Percentiles rank a stretch among this genome's conserved stretches.
These are phyloP conservation scores for Coniosporium tulheliwenetii DNA, from an alignment of 2,329 filamentous ascomycete species.

Conservation along the genomic window DNA sequence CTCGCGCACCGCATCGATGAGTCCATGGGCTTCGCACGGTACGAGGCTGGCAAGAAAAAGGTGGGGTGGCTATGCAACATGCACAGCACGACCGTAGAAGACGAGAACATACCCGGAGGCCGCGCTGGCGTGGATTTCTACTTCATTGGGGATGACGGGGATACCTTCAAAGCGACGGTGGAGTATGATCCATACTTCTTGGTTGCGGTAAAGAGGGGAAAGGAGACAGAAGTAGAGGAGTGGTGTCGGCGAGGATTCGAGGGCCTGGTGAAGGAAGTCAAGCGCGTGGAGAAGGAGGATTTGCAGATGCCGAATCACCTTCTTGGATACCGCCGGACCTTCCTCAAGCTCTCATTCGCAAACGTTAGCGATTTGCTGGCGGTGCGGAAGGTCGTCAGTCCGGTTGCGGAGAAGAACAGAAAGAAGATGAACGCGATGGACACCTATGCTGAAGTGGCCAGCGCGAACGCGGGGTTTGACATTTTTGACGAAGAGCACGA, in stretches of 20 bases:
- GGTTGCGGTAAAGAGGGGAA: slow-evolving; percentile 73
- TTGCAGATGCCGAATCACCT: slow-evolving; percentile 83
- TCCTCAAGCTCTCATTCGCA: slow-evolving; percentile 71
- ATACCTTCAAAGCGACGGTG: slow-evolving; percentile 88
- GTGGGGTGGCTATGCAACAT: slow-evolving; percentile 93
- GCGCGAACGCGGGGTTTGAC: slow-evolving; percentile 71
- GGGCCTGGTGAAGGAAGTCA: slow-evolving; percentile 65
- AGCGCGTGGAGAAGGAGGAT: slow-evolving; percentile 79
- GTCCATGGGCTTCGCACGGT: slow-evolving; percentile 81
- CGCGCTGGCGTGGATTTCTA: slow-evolving; percentile 90
- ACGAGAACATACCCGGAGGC: slow-evolving; percentile 69
- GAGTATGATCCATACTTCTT: slow-evolving; percentile 97
- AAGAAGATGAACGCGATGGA: slow-evolving; percentile 96
- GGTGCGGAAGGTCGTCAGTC: slow-evolving; percentile 72
- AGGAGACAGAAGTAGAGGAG: slow-evolving; percentile 88
- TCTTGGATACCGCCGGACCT: slow-evolving; percentile 75
- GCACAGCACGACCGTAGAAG: slow-evolving; percentile 73
- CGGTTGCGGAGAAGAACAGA: slow-evolving; percentile 90
- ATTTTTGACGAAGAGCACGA: slow-evolving; percentile 86
- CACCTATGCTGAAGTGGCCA: slow-evolving; percentile 86
- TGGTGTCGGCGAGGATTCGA: slow-evolving; percentile 71
- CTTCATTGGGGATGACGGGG: slow-evolving; percentile 80
- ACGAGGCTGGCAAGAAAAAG: slow-evolving; percentile 73
- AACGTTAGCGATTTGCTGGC: slow-evolving; percentile 78
- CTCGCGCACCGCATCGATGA: slow-evolving; percentile 87